These are phyloP conservation scores for Mycena galericulata DNA, from an alignment of 768 basidiomycete species.

Conservation along the genomic window DNA sequence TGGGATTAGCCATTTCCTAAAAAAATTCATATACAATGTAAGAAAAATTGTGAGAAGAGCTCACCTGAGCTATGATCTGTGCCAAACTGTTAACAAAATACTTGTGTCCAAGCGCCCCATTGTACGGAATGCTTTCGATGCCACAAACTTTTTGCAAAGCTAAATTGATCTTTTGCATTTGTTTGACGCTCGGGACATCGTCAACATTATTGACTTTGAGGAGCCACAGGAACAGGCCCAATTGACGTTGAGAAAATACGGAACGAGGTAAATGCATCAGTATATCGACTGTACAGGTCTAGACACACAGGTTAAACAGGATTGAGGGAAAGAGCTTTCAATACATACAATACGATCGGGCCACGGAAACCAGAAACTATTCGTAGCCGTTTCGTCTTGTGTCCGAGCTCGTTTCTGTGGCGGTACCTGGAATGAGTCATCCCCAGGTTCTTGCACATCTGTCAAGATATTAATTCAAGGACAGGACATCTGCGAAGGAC, in stretches of 20 bases:
- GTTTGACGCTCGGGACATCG: slow-evolving; percentile 36
- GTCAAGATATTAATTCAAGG: too few species aligned
- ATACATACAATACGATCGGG: neutral
- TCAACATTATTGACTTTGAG: slow-evolving; percentile 37
- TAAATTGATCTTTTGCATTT: slow-evolving; percentile 31
- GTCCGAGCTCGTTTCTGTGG: neutral
- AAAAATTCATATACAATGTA: neutral
- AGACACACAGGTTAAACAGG: neutral
- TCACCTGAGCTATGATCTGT: slow-evolving; percentile 47
- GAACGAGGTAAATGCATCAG: slow-evolving; percentile 47
- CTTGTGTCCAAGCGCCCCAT: slow-evolving; percentile 46
- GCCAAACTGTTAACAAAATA: slow-evolving; percentile 48
- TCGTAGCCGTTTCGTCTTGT: neutral
- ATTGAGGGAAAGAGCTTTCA: neutral
- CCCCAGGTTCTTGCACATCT: neutral
- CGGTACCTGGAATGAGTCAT: too few species aligned
- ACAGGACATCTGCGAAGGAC: neutral
- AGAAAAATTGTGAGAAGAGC: slow-evolving; percentile 28
- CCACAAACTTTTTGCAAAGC: slow-evolving; percentile 44
- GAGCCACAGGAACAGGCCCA: slow-evolving; percentile 45
- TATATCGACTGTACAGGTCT: slow-evolving; percentile 48
- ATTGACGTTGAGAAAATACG: slow-evolving; percentile 44
- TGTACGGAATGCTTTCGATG: slow-evolving; percentile 41
- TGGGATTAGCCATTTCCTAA: slow-evolving; percentile 54
- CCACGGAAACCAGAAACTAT: slow-evolving; percentile 1